A percentile compares a stretch with the other conserved stretches of the same genome.
These are phyloP conservation scores for Kondoa malvinella DNA, from an alignment of 768 basidiomycete species.

Conservation along the genomic window DNA sequence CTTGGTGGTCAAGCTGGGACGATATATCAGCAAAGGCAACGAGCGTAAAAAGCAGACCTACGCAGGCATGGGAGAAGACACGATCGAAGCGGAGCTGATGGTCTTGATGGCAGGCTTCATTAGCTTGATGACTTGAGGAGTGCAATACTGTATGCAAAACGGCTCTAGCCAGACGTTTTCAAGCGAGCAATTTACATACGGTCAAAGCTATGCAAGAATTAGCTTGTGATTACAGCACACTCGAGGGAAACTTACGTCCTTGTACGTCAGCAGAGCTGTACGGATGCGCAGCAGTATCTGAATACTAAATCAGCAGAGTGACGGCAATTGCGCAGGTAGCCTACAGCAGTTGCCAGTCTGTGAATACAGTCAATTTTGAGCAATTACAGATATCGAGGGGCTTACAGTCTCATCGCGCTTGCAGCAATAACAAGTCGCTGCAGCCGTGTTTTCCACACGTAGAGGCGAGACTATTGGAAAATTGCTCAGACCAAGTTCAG, in stretches of 20 bases:
- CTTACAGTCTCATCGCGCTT: neutral
- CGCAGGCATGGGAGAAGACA: neutral
- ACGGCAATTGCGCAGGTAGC: neutral
- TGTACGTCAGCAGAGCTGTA: neutral
- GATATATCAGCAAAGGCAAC: neutral
- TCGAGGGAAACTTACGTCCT: neutral
- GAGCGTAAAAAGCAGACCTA: too few species aligned
- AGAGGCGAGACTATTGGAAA: neutral
- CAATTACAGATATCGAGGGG: neutral
- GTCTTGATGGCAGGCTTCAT: neutral
- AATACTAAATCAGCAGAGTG: neutral
- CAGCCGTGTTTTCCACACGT: neutral
- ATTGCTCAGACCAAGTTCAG: neutral
- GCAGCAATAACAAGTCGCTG: neutral
- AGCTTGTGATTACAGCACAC: neutral
- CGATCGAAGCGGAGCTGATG: neutral
- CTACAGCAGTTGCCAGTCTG: neutral
- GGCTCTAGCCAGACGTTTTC: too few species aligned
- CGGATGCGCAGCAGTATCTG: neutral
- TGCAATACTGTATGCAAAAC: neutral
- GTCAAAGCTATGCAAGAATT: neutral
- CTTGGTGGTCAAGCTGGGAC: neutral
- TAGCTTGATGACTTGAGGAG: neutral
- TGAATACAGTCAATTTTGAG: neutral
- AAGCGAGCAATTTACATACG: too few species aligned